phyloP scores from a whole-genome alignment of 371 early-diverging fungal species.

The Conidiobolus incongruus region DNA sequence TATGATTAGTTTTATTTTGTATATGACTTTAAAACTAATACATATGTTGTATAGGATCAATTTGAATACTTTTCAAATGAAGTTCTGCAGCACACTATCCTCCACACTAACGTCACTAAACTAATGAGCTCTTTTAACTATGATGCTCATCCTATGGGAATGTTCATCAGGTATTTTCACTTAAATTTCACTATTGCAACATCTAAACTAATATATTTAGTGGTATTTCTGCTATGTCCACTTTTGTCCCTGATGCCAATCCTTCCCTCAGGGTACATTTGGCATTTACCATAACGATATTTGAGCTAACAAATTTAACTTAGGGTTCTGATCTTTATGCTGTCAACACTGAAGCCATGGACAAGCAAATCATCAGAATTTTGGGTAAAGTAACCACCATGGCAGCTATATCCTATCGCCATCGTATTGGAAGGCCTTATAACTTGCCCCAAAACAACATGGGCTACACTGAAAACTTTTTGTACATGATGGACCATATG shows the following conservation, averaged over 20 bases:
- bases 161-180: constrained; percentile 13
- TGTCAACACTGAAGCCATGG: constrained; percentile 10
- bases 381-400: constrained; percentile 35
- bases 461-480: constrained; percentile 21
- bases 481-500: constrained; percentile 34
- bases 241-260: constrained; percentile 37
- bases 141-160: constrained; percentile 42
- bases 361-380: constrained; percentile 28
- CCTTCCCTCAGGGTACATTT: constrained; percentile 16
- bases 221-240: constrained; percentile 25
- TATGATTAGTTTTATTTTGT: too few species aligned
- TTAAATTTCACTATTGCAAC: constrained; percentile 1
- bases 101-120: constrained; percentile 17
- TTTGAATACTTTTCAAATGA: constrained; percentile 10
- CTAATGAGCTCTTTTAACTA: constrained; percentile 27
- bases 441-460: constrained; percentile 19
- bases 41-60: constrained; percentile 6
- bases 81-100: constrained; percentile 29
- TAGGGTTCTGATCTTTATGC: constrained; percentile 18
- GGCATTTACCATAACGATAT: neutral
- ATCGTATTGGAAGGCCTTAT: constrained; percentile 13
- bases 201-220: constrained; percentile 4
- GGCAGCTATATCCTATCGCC: constrained; percentile 17
- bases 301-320: neutral
- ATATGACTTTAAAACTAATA: too few species aligned